Conservation (phyloP, 768 basidiomycete species). For the Paxillus ammoniavirescens region DNA sequence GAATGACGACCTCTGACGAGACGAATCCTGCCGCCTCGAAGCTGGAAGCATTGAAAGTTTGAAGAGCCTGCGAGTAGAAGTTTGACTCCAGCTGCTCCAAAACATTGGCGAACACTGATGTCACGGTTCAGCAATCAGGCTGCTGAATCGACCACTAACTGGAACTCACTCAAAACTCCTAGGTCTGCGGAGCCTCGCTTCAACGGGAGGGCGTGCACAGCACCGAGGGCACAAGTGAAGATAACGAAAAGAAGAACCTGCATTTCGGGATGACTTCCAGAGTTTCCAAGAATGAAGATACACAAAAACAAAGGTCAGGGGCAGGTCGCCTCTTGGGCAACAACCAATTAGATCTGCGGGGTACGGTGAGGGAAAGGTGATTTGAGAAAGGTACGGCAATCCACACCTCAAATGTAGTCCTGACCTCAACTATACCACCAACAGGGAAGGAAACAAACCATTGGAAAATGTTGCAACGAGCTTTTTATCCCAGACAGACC, state of each 20-base stretch:
- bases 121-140: background rate
- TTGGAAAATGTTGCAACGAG: background rate
- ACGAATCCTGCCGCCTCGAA: slow-evolving; percentile 67
- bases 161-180: slow-evolving; percentile 57
- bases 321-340: slow-evolving; percentile 45
- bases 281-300: slow-evolving; percentile 28
- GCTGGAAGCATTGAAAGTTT: slow-evolving; percentile 61
- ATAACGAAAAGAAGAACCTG: background rate
- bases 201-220: slow-evolving; percentile 7
- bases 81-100: slow-evolving; percentile 69
- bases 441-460: background rate
- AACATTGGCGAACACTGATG: slow-evolving; percentile 69
- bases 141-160: background rate
- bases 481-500: background rate
- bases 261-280: slow-evolving; percentile 10
- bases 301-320: slow-evolving; percentile 32
- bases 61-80: slow-evolving; percentile 67
- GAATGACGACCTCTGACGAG: slow-evolving; percentile 49
- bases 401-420: background rate
- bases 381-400: background rate
- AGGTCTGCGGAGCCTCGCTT: slow-evolving; percentile 22
- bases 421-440: slow-evolving; percentile 1
- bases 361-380: background rate
- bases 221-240: slow-evolving; percentile 1
- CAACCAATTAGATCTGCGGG: background rate